These are phyloP conservation scores for Agastache rugosa DNA, from an alignment of 257 asterid species.

Conservation along the genomic window DNA sequence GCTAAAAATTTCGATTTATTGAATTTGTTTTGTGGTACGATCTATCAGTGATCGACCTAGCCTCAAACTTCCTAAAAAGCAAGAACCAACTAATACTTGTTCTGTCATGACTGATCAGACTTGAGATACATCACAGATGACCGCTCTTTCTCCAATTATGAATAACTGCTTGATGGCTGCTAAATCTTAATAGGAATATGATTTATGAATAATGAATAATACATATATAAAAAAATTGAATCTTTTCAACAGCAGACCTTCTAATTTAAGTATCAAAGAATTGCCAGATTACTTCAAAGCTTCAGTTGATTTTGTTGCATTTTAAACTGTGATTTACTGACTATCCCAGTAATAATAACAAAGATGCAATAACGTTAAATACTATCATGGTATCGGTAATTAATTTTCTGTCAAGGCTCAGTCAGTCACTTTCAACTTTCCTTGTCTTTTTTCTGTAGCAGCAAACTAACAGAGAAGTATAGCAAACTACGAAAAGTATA, in stretches of 20 bases:
- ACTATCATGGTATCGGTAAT: neutral
- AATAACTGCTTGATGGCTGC: neutral
- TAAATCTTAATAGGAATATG: no score
- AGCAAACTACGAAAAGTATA: neutral
- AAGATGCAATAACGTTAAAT: neutral
- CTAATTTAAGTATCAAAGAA: neutral
- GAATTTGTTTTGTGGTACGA: no score
- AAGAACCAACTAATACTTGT: neutral
- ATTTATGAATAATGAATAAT: neutral
- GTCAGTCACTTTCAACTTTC: neutral
- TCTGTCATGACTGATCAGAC: conserved; percentile 10
- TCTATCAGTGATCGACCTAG: no score
- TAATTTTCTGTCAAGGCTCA: neutral
- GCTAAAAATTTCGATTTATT: no score
- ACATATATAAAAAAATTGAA: neutral
- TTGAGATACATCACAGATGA: neutral
- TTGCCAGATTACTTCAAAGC: neutral
- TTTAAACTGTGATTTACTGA: no score
- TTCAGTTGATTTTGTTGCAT: neutral
- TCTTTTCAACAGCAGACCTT: no score
- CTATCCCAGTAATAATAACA: no score
- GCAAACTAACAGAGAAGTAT: neutral
- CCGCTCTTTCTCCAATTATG: neutral
- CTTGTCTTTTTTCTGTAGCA: neutral
- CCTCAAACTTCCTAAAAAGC: no score